Evolutionary conservation across 495 filamentous ascomycete species (phyloP).

Genomic region (Xylaria acuta): DNA sequence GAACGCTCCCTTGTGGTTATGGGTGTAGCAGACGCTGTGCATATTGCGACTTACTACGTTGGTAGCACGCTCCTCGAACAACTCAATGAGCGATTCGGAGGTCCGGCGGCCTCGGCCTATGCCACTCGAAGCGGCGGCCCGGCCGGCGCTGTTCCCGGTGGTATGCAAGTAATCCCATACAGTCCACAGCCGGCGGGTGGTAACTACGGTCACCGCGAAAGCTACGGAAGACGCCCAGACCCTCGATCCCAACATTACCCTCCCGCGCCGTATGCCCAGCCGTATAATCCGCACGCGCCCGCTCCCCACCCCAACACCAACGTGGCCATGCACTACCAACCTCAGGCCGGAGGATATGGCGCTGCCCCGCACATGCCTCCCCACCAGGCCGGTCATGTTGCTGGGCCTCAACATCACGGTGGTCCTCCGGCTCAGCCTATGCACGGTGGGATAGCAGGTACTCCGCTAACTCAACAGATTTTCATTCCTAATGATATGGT

Average conservation of each 20-base stretch:
- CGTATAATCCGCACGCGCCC: conserved; percentile 66
- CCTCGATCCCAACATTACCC: conserved; percentile 66
- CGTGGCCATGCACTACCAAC: conserved; percentile 75
- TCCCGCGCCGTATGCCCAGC: conserved; percentile 56
- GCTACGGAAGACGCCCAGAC: conserved; percentile 76
- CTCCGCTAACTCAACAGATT: conserved; percentile 95
- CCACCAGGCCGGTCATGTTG: conserved; percentile 63
- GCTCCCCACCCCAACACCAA: conserved; percentile 68
- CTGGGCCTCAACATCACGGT: conserved; percentile 55
- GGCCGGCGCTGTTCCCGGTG: conserved; percentile 89
- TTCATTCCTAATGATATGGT: conserved; percentile 99
- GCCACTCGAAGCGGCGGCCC: conserved; percentile 94
- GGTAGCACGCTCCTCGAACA: conserved; percentile 95
- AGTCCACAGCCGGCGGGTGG: conserved; percentile 90
- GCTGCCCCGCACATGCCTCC: conserved; percentile 83
- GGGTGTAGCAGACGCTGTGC: conserved; percentile 90
- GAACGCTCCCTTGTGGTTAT: conserved; percentile 96
- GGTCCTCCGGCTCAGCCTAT: conserved; percentile 73
- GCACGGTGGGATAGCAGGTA: conserved; percentile 74
- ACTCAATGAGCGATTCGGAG: conserved; percentile 93
- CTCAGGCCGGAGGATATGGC: conserved; percentile 60
- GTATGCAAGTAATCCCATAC: conserved; percentile 97
- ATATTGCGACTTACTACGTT: conserved; percentile 98
- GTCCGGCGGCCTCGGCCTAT: conserved; percentile 94
- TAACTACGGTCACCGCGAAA: conserved; percentile 89